These are phyloP conservation scores for Hanseniaspora vineae DNA, from an alignment of 805 yeast genomes.

Conservation along the genomic window DNA sequence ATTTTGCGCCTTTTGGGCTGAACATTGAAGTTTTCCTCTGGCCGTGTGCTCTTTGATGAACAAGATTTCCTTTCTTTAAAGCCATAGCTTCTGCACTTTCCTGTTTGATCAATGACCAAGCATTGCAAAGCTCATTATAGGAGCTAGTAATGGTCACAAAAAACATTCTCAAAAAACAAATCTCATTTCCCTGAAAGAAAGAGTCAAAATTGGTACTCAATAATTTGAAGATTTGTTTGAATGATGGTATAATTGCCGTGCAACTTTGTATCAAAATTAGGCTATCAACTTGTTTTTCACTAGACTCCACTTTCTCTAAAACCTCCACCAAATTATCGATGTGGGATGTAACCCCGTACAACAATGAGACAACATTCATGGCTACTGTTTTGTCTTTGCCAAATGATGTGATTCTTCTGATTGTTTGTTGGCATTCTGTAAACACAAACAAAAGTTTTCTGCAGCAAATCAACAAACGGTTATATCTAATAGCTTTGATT, in stretches of 20 bases:
- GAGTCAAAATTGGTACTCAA: constrained; percentile 35
- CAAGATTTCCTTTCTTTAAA: neutral
- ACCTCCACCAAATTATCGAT: constrained; percentile 45
- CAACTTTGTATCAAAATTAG: constrained; percentile 27
- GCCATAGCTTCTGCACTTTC: constrained; percentile 3
- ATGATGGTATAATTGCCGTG: constrained; percentile 29
- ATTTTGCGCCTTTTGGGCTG: constrained; percentile 3
- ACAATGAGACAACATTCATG: constrained; percentile 37
- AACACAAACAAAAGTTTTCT: constrained; percentile 50
- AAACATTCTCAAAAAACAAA: constrained; percentile 52
- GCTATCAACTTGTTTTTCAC: constrained; percentile 17
- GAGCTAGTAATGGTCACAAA: constrained; percentile 49
- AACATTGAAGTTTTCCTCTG: constrained; percentile 1
- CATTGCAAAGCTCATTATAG: constrained; percentile 54
- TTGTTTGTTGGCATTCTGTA: constrained; percentile 49
- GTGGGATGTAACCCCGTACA: constrained; percentile 39
- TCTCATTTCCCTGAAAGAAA: constrained; percentile 45
- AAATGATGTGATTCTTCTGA: constrained; percentile 43
- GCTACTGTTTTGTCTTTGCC: constrained; percentile 43
- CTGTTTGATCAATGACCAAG: constrained; percentile 30
- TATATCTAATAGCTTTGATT: constrained; percentile 9
- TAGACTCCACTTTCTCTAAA: constrained; percentile 37
- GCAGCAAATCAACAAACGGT: constrained; percentile 27
- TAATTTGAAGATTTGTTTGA: constrained; percentile 37
- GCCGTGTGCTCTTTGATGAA: neutral